Evolutionary conservation across 495 filamentous ascomycete genomes (phyloP), one percentile per base, ranked within the genome.

Genomic region (Darksidea phi): DNA sequence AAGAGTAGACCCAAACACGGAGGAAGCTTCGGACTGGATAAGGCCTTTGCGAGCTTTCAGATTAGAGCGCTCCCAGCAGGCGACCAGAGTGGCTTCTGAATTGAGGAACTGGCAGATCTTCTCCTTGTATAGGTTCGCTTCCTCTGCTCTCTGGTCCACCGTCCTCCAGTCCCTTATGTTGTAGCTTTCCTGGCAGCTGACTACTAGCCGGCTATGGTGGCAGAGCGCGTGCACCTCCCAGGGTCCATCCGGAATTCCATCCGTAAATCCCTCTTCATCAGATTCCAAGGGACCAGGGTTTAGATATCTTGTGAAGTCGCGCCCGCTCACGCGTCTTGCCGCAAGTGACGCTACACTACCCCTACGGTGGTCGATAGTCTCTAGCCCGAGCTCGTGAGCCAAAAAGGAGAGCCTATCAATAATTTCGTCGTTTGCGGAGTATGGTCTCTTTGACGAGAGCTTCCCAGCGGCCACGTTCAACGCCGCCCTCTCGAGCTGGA

Each of bases 201-300:
- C 46, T 45, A 38, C 41, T 3, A 58, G 17, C 1, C 45, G 43
- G 20, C 55, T 58, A 26, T 58, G 55, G 46, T 58, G 55, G 28
- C 43, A 58, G 18, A 58, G 45, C 17, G 55, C 28, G 38, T 58
- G 55, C 8, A 58, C 55, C 45, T 58, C 55, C 55, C 55, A 58
- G 1, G 55, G 55, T 11, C 55, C 45, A 5, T 58, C 43, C 10
- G n/a, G 18, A 11, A 2, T 11, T 28, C 6, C 45, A 15, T 58
- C 45, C n/a, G n/a, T n/a, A n/a, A n/a, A n/a, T n/a, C n/a, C n/a
- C n/a, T n/a, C n/a, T 20, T 49, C 55, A n/a, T 50, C 28, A 11
- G 15, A 6, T 18, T 3, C 10, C 12, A 21, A 42, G 7, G 12
- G 34, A 10, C 55, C 55, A 17, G 43, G 24, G 20, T 58, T 58